Evolutionary conservation across 768 basidiomycete genomes (phyloP).

Genomic region (Lactifluus hygrophoroides): DNA sequence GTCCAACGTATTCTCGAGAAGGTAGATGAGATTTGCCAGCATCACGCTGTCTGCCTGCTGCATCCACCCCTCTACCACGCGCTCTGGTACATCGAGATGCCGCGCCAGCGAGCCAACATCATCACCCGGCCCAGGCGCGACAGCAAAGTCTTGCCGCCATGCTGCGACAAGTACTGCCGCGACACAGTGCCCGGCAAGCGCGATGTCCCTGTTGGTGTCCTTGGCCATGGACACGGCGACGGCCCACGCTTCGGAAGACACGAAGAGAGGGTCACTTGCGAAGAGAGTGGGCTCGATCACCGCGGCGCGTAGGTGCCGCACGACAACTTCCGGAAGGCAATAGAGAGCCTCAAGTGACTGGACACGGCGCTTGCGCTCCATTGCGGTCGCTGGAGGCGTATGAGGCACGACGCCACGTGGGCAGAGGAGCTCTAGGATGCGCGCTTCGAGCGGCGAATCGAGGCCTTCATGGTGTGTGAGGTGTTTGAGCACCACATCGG

Average conservation of each 20-base stretch:
- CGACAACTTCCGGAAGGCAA: neutral
- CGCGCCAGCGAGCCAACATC: neutral
- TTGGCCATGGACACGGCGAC: neutral
- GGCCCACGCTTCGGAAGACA: slow-evolving; percentile 6
- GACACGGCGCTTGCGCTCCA: slow-evolving; percentile 2
- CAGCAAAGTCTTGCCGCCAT: neutral
- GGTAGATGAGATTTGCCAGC: slow-evolving; percentile 4
- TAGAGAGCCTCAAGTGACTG: slow-evolving; percentile 9
- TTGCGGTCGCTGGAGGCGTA: neutral
- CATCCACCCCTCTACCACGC: neutral
- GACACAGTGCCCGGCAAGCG: slow-evolving; percentile 7
- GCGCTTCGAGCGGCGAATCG: slow-evolving; percentile 9
- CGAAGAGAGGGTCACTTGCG: slow-evolving; percentile 5
- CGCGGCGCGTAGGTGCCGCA: neutral
- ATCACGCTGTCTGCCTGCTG: neutral
- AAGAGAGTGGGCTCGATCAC: neutral
- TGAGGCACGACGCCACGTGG: neutral
- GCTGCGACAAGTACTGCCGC: neutral
- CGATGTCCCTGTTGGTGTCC: slow-evolving; percentile 1
- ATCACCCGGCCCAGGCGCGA: neutral
- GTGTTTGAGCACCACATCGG: neutral
- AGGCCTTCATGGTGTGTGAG: slow-evolving; percentile 6
- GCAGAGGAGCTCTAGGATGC: slow-evolving; percentile 11
- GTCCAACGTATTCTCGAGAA: too few species aligned
- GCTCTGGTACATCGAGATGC: neutral